phyloP scores from a whole-genome alignment of 208 protist species.

The Leishmania tarentolae region DNA sequence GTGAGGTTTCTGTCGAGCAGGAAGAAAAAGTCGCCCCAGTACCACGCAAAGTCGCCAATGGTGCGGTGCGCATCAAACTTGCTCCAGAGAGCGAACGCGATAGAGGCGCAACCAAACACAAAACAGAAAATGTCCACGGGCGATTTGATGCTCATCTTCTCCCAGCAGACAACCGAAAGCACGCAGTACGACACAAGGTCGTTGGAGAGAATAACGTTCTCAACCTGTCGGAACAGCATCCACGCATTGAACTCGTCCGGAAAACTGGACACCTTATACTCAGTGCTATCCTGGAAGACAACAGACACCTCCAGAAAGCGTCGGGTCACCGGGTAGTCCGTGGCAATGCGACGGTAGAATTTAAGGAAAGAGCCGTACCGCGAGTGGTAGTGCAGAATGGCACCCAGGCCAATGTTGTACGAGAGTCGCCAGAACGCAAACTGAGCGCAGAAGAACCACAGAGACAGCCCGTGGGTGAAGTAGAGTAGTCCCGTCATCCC shows the following conservation, averaged over 20 bases:
- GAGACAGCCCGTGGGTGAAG: conserved; percentile 36
- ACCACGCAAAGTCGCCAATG: conserved; percentile 96
- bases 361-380: conserved; percentile 44
- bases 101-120: conserved; percentile 66
- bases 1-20: conserved; percentile 90
- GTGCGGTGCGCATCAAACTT: conserved; percentile 96
- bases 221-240: conserved; percentile 94
- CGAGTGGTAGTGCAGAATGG: conserved; percentile 87
- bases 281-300: conserved; percentile 49
- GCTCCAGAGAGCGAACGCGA: conserved; percentile 91
- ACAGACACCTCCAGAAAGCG: conserved; percentile 54
- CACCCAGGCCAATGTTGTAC: conserved; percentile 94
- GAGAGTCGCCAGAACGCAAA: conserved; percentile 94
- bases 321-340: conserved; percentile 17
- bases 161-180: conserved; percentile 64
- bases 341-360: conserved; percentile 43
- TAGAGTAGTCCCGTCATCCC: conserved; percentile 44
- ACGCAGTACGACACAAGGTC: conserved; percentile 90
- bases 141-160: conserved; percentile 41
- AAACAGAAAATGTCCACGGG: conserved; percentile 65
- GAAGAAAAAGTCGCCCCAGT: conserved; percentile 98
- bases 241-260: conserved; percentile 94
- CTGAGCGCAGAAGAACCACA: conserved; percentile 80
- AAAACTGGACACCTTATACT: conserved; percentile 54
- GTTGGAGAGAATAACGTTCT: conserved; percentile 92